phyloP scores from a whole-genome alignment of 306 rosid species.

The Gillenia trifoliata region DNA sequence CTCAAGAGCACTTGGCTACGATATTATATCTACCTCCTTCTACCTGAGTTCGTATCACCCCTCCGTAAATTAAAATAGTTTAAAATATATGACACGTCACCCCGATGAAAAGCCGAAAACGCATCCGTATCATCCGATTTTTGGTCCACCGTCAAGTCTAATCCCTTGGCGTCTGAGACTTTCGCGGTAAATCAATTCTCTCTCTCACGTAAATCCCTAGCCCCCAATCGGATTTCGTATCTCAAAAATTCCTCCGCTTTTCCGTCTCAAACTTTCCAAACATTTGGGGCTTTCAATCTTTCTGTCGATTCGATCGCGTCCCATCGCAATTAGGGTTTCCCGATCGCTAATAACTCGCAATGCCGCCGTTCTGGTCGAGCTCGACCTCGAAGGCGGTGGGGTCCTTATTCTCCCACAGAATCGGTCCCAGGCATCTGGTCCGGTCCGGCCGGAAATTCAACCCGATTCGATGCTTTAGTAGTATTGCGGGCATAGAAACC shows the following conservation, averaged over 20 bases:
- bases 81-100: neutral
- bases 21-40: no score
- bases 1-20: no score
- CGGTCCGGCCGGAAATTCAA: constrained; percentile 25
- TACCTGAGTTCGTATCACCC: no score
- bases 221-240: neutral
- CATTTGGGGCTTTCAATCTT: neutral
- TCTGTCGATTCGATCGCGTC: neutral
- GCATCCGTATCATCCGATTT: neutral
- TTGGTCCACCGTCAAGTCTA: neutral
- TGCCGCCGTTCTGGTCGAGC: constrained; percentile 65
- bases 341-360: constrained; percentile 21
- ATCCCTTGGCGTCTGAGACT: neutral
- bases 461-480: constrained; percentile 33
- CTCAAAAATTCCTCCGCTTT: neutral
- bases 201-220: neutral
- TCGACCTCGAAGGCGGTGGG: constrained; percentile 45
- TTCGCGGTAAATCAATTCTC: neutral
- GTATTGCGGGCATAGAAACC: constrained; percentile 28
- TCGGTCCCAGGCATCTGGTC: constrained; percentile 32
- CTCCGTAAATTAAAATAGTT: no score
- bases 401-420: constrained; percentile 42
- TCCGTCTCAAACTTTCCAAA: neutral
- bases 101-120: neutral
- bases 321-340: constrained; percentile 8